phyloP scores from a whole-genome alignment of 805 yeast species.

The Pichia cephalocereana region DNA sequence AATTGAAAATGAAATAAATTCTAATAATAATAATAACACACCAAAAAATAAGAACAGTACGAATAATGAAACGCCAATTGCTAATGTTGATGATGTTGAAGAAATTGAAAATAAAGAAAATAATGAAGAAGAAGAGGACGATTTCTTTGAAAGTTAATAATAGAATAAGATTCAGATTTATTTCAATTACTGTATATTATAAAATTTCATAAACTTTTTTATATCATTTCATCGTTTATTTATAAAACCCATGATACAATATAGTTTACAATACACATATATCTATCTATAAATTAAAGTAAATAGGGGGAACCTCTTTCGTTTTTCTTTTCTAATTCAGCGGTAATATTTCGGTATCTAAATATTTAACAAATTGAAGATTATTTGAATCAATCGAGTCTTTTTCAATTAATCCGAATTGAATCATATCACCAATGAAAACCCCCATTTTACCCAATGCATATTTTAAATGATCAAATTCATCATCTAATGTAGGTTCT shows the following conservation, averaged over 20 bases:
- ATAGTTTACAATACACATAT: no score
- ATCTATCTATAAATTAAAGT: no score
- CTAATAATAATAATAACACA: constrained; percentile 12
- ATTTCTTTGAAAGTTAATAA: constrained; percentile 24
- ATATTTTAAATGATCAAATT: constrained; percentile 72
- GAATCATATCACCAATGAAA: constrained; percentile 65
- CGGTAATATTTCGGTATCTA: constrained; percentile 29
- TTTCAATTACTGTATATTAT: not conserved
- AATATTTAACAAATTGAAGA: constrained; percentile 30
- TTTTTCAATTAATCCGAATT: constrained; percentile 42
- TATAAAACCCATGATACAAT: no score
- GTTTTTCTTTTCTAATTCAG: not conserved
- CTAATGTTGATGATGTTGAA: constrained; percentile 11
- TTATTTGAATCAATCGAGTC: constrained; percentile 23
- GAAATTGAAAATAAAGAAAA: constrained; percentile 2
- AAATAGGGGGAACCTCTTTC: no score
- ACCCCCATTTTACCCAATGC: constrained; percentile 65
- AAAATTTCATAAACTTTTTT: no score
- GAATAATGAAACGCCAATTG: constrained; percentile 2
- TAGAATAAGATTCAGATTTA: no score
- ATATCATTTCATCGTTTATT: no score
- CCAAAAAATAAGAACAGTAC: not conserved
- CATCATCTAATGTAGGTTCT: constrained; percentile 36
- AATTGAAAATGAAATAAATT: constrained; percentile 37
- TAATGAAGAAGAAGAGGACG: constrained; percentile 24